Evolutionary conservation across 83 land plant species (phyloP).

Genomic region (Thuja plicata): DNA sequence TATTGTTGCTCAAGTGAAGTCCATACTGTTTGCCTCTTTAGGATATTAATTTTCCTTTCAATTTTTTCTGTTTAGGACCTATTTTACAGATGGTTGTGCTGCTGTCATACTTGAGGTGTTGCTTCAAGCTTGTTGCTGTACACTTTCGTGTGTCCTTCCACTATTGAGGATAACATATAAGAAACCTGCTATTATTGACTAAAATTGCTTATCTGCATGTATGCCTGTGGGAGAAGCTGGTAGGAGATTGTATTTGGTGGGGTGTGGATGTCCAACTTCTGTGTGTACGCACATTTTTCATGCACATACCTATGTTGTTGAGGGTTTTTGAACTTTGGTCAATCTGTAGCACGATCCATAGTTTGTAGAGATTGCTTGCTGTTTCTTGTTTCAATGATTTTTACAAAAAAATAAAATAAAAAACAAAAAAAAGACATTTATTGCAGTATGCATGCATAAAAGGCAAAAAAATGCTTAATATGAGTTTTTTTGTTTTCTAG

Average conservation of each 20-base stretch:
- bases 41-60: background rate
- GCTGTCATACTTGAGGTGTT: background rate
- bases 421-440: background rate
- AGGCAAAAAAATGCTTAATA: background rate
- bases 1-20: background rate
- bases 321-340: background rate
- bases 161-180: background rate
- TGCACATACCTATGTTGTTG: background rate
- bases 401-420: no score
- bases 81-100: background rate
- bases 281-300: background rate
- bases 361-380: background rate
- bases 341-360: background rate
- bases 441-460: background rate
- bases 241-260: background rate
- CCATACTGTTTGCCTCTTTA: background rate
- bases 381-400: background rate
- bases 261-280: background rate
- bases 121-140: background rate
- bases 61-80: background rate
- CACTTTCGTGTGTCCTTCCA: background rate
- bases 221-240: background rate
- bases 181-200: background rate
- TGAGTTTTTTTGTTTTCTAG: conserved; percentile 32
- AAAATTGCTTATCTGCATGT: background rate